Evolutionary conservation across 2,329 filamentous ascomycete species (phyloP).

Genomic region (Zarea fungicola): DNA sequence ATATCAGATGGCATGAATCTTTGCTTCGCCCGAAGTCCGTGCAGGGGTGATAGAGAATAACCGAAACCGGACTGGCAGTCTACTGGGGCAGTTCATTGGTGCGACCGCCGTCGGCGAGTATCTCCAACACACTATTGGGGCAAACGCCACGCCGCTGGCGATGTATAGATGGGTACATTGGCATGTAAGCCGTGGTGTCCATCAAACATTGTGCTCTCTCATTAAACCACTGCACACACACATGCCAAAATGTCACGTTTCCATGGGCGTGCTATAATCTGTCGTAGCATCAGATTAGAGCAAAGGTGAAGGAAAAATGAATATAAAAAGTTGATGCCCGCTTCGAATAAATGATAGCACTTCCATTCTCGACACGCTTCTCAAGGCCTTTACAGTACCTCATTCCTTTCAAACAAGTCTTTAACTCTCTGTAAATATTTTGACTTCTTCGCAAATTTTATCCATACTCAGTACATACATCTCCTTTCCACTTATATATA

Average conservation of each 20-base stretch:
- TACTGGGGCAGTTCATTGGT: not conserved
- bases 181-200: conserved; percentile 1
- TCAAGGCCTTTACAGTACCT: not conserved
- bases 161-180: too few species aligned
- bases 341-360: not conserved
- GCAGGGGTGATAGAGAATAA: not conserved
- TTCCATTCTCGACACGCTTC: not conserved
- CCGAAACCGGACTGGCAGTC: not conserved
- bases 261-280: not conserved
- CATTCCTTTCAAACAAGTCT: not conserved
- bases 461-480: too few species aligned
- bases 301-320: not conserved
- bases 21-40: not conserved
- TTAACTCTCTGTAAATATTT: not conserved
- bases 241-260: conserved; percentile 6
- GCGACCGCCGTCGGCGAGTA: not conserved
- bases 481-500: not conserved
- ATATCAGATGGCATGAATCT: not conserved
- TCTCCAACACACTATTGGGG: conserved; percentile 5
- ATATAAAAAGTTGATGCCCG: not conserved
- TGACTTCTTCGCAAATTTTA: not conserved
- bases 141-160: not conserved
- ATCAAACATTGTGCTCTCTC: not conserved
- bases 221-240: not conserved
- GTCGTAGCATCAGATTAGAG: not conserved